Conservation (phyloP, 2,329 filamentous ascomycete genomes). For the Xylariaceae sp. region DNA sequence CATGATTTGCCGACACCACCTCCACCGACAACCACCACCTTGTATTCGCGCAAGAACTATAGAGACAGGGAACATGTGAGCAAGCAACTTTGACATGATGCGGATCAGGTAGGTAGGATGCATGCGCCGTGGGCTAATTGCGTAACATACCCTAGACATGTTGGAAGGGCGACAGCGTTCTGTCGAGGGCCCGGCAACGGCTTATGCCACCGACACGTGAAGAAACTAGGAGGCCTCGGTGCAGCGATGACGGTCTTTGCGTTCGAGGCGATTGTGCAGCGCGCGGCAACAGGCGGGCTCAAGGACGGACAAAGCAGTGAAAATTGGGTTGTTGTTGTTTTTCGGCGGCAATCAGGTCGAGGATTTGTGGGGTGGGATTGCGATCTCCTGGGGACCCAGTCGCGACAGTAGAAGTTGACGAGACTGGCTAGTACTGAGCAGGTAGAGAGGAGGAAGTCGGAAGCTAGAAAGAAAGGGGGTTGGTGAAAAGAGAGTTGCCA, state of each 20-base stretch:
- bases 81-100: slow-evolving; percentile 2
- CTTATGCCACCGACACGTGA: too few relatives aligned
- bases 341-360: background rate
- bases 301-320: background rate
- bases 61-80: slow-evolving; percentile 11
- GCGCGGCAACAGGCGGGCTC: background rate
- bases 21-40: slow-evolving; percentile 93
- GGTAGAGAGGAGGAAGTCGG: background rate
- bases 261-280: too few relatives aligned
- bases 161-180: too few relatives aligned
- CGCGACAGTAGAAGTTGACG: slow-evolving; percentile 8
- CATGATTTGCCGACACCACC: slow-evolving; percentile 99
- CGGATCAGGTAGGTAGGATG: slow-evolving; percentile 1
- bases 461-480: background rate
- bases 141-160: slow-evolving; percentile 29
- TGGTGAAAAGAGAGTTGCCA: too few relatives aligned
- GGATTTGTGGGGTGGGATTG: slow-evolving; percentile 1
- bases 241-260: too few relatives aligned
- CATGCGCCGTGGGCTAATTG: slow-evolving; percentile 3
- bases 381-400: background rate
- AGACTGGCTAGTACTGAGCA: background rate
- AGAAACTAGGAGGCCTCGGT: background rate
- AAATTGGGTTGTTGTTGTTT: background rate
- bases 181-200: background rate
- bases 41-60: slow-evolving; percentile 85